Evolutionary conservation across 441 rosid species (phyloP), one percentile per base, ranked within the genome.

Genomic region (Populus hybrid): DNA sequence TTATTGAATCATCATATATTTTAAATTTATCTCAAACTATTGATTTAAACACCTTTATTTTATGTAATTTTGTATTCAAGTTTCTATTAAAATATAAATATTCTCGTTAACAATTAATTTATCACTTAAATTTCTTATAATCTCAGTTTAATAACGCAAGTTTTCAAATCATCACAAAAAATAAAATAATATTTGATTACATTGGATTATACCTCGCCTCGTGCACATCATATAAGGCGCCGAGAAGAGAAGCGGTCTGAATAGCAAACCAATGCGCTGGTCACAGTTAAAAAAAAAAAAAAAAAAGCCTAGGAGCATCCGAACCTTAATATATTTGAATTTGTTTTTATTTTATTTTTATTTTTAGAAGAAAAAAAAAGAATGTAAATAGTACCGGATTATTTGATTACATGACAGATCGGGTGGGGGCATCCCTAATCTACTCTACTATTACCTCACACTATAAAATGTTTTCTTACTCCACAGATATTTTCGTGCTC

Each of bases 381-480:
- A 38, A 38, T 38, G 19, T 50, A 5, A 50, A 53, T 16, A 53
- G 61, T 53, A 19, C 61, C 12, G 67, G 46, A 72, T n/a, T 7
- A 30, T 30, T 84, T 40, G 74, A 76, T 79, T 69, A 81, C 75
- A 77, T 75, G 82, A 42, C 6, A 70, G 82, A 83, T 83, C 69
- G 26, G 79, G 46, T 40, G 19, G 46, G 46, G 14, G 12, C 46
- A 40, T 40, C 46, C 11, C 72, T 30, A 3, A 6, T 42, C 7
- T 40, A 38, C 46, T 7, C 46, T 40, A 1, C 46, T 40, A 9
- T 10, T 40, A 2, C 46, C 9, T 40, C 61, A 16, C 12, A 10
- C 46, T 40, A 35, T 35, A 35, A 35, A 35, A 35, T 1, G 38
- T 18, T 35, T 35, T 35, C 2, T 35, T 7, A 35, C 6, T 5